Base-by-base conservation (phyloP, 768 basidiomycete species). In the Boletus vinaceobasis region DNA sequence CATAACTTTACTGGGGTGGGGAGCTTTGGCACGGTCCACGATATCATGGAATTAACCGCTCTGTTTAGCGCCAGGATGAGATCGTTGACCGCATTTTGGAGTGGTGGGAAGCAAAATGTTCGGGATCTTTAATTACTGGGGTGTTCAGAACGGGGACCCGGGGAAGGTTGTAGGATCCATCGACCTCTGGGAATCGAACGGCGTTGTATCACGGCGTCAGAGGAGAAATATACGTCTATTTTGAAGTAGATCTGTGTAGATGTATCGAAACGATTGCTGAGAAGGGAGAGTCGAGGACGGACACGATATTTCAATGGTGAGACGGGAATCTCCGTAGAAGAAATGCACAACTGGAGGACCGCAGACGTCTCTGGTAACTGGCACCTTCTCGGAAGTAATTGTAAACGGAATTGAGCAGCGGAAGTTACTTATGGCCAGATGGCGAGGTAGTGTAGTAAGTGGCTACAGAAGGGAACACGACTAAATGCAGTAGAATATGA, bases 1-100 rank as follows among this genome's bases (percentile, higher is more conserved):
- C 90, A 92, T 65, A 92, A 91, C 69, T 87, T 85, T 61, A 83
- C 81, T 23, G 83, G 85, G 23, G 79, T 80, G 55, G 40, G 76
- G 53, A 26, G 7, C 32, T 27, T 48, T 33, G 31, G 6, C 10
- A 31, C 27, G 21, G 7, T 47, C 37, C 23, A 14, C 32, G 17
- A 26, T 29, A n/a, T 48, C 17, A 36, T 51, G 33, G 47, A 31
- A 51, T 33, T 60, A n/a, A 59, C 48, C 5, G 17, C 19, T 48
- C 36, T 37, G 31, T 42, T 11, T 57, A 81, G 80, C 78, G 79
- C 52, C 80, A 82, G 58, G 86, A 88, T 51, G 81, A 88, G 48
- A 77, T 92, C 14, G 82, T 88, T 19, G 79, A 80, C 35, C 76
- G 77, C 31, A 83, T 93, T 50, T 68, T 89, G 27, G 81, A 82